Percentiles rank a stretch among this genome's conserved stretches.
Evolutionary conservation across 768 basidiomycete species (phyloP).

Genomic region (Hebeloma cylindrosporum): DNA sequence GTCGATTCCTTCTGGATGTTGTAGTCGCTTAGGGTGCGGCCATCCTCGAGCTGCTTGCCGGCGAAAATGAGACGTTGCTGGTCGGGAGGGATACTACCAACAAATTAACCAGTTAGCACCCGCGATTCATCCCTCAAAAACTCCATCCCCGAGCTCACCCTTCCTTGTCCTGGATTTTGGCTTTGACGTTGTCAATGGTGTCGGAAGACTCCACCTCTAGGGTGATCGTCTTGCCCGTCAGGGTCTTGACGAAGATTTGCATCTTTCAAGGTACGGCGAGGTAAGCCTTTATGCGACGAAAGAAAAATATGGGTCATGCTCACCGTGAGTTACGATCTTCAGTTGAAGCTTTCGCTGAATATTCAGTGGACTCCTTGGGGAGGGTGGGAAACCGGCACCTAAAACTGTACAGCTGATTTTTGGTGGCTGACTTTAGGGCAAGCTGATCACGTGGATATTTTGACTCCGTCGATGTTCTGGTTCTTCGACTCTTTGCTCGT

Average conservation of each 20-base stretch:
- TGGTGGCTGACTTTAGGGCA: conserved; percentile 45
- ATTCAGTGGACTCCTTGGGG: no score
- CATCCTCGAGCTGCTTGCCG: conserved; percentile 98
- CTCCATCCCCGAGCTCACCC: conserved; percentile 35
- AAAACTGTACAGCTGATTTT: conserved; percentile 29
- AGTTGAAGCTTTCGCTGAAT: conserved; percentile 17
- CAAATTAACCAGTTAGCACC: conserved; percentile 3
- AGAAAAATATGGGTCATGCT: conserved; percentile 23
- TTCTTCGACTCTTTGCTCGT: not conserved
- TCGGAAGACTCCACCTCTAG: conserved; percentile 97
- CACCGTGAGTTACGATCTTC: conserved; percentile 31
- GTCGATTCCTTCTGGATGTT: conserved; percentile 99
- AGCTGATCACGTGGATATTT: conserved; percentile 25
- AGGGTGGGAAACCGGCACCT: conserved; percentile 28
- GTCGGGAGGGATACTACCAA: conserved; percentile 81
- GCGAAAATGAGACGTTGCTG: conserved; percentile 96
- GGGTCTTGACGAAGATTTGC: conserved; percentile 72
- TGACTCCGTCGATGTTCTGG: conserved; percentile 5
- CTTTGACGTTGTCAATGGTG: conserved; percentile 96
- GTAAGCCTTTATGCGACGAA: conserved; percentile 16
- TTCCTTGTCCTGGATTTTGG: conserved; percentile 61
- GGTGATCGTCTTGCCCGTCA: conserved; percentile 97
- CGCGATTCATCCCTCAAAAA: not conserved
- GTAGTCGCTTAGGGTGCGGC: conserved; percentile 94
- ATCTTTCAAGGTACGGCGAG: conserved; percentile 31